phyloP scores from a whole-genome alignment of 1,139 yeast genomes.

The Lodderomyces orthopsilosis region DNA sequence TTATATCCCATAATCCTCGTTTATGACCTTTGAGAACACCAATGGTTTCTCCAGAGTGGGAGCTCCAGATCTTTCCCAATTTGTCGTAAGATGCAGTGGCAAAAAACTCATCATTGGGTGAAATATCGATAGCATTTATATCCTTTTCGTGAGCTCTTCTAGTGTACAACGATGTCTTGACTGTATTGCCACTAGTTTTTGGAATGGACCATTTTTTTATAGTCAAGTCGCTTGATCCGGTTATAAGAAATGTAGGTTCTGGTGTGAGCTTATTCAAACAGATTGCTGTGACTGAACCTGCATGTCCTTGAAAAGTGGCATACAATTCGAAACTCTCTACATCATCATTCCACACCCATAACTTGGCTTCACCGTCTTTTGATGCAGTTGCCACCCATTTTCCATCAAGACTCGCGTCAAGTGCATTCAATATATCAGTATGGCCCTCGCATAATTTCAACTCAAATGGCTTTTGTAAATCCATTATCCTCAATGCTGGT shows the following conservation, averaged over 20 bases:
- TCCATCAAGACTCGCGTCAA: constrained; percentile 80
- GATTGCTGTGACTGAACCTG: constrained; percentile 82
- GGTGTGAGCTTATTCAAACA: constrained; percentile 57
- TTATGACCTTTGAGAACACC: constrained; percentile 87
- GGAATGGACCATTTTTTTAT: constrained; percentile 87
- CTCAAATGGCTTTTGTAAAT: constrained; percentile 56
- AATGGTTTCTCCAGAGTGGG: constrained; percentile 75
- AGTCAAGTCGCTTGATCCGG: constrained; percentile 88
- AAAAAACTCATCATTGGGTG: constrained; percentile 83
- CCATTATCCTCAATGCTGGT: constrained; percentile 78
- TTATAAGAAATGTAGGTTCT: constrained; percentile 72
- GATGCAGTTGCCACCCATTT: constrained; percentile 88
- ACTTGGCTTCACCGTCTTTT: constrained; percentile 81
- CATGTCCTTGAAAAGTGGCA: constrained; percentile 78
- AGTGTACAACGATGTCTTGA: constrained; percentile 71
- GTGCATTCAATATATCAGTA: constrained; percentile 74
- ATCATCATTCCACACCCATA: constrained; percentile 66
- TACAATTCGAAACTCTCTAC: constrained; percentile 46
- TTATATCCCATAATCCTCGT: constrained; percentile 92
- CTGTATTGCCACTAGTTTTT: constrained; percentile 20
- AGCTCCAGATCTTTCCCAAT: constrained; percentile 84
- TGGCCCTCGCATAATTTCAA: constrained; percentile 75
- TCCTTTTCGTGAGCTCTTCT: constrained; percentile 97
- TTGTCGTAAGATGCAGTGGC: constrained; percentile 98
- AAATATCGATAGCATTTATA: constrained; percentile 80